These are phyloP conservation scores for Aspergillus kassunensis DNA, from an alignment of 495 filamentous ascomycete genomes.

Conservation along the genomic window DNA sequence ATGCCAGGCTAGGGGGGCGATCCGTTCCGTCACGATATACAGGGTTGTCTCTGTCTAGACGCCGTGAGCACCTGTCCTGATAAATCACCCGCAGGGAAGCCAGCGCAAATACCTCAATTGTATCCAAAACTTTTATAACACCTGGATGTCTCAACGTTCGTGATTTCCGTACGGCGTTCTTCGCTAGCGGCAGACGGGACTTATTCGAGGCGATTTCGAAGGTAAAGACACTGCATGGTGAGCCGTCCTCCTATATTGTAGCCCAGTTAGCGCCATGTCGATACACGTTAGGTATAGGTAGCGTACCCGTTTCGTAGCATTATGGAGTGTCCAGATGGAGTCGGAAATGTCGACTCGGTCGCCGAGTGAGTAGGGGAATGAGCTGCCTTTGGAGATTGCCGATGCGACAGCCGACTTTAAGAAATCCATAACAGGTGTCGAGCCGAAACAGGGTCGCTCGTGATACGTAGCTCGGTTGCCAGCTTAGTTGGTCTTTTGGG, in stretches of 20 bases:
- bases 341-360: conserved; percentile 84
- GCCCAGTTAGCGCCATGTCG: conserved; percentile 11
- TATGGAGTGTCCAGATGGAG: conserved; percentile 88
- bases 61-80: not conserved
- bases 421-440: conserved; percentile 87
- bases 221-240: conserved; percentile 90
- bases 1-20: conserved; percentile 81
- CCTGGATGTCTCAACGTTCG: conserved; percentile 91
- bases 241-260: conserved; percentile 77
- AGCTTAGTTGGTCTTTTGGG: conserved; percentile 15
- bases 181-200: conserved; percentile 76
- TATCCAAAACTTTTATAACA: conserved; percentile 87
- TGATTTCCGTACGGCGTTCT: conserved; percentile 87
- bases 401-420: conserved; percentile 96
- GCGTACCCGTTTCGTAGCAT: conserved; percentile 83
- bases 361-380: conserved; percentile 87
- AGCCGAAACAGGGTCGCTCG: no score
- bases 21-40: conserved; percentile 90
- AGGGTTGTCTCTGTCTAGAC: conserved; percentile 83
- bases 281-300: not conserved
- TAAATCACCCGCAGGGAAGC: no score
- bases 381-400: conserved; percentile 89
- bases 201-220: conserved; percentile 82
- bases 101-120: conserved; percentile 68
- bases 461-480: conserved; percentile 3